These are phyloP conservation scores for Pichia insulana DNA, from an alignment of 805 yeast genomes.

Conservation along the genomic window DNA sequence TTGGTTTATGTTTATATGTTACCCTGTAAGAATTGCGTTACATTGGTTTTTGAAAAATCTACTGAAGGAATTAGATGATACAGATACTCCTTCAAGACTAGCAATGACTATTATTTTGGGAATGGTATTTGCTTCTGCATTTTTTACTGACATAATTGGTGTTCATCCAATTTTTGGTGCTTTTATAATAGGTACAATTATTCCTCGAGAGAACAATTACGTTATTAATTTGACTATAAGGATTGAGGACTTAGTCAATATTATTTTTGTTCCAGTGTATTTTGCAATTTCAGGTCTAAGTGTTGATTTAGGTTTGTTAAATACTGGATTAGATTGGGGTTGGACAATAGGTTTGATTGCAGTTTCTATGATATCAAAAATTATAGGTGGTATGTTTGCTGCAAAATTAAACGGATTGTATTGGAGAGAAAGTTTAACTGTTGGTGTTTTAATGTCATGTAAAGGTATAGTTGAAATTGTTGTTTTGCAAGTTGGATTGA, in stretches of 20 bases:
- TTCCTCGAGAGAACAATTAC: constrained; percentile 70
- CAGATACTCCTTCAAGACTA: constrained; percentile 52
- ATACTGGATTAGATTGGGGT: constrained; percentile 69
- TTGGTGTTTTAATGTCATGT: constrained; percentile 79
- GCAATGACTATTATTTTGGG: constrained; percentile 48
- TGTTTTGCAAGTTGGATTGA: constrained; percentile 64
- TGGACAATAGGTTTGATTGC: constrained; percentile 59
- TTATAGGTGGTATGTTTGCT: constrained; percentile 57
- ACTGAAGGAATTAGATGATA: constrained; percentile 39
- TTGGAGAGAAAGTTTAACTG: constrained; percentile 69
- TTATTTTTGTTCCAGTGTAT: constrained; percentile 65
- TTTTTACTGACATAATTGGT: constrained; percentile 76
- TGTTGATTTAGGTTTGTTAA: constrained; percentile 55
- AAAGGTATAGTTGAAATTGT: constrained; percentile 84
- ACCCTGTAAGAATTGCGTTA: constrained; percentile 46
- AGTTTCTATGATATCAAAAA: constrained; percentile 61
- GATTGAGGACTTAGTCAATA: constrained; percentile 69
- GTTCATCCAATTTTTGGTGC: constrained; percentile 86
- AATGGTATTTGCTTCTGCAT: constrained; percentile 56
- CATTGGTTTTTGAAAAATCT: constrained; percentile 34
- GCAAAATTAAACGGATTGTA: constrained; percentile 53
- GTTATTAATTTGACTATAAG: constrained; percentile 63
- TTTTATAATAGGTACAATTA: constrained; percentile 63
- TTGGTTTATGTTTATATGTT: constrained; percentile 55
- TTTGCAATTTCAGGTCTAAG: constrained; percentile 74